Conservation (phyloP, 768 basidiomycete genomes). For the Auricularia auricula-judae region DNA sequence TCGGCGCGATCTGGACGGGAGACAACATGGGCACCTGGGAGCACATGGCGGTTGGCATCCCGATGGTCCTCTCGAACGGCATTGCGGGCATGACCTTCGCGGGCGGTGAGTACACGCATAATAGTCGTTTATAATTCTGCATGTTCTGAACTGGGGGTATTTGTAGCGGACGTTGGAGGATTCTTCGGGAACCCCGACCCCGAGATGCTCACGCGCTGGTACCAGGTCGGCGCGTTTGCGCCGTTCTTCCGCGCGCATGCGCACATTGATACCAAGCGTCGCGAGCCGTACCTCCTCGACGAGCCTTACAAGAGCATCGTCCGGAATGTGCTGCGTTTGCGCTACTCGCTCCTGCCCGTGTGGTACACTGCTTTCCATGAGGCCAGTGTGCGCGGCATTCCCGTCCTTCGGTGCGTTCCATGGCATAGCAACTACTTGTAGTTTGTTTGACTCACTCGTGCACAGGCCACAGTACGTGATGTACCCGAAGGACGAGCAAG, state of each 20-base stretch:
- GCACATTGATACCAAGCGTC: slow-evolving; percentile 93
- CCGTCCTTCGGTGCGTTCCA: slow-evolving; percentile 63
- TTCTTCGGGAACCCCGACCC: slow-evolving; percentile 96
- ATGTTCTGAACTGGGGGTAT: not conserved
- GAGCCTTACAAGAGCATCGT: slow-evolving; percentile 82
- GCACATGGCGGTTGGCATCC: slow-evolving; percentile 86
- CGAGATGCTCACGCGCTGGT: slow-evolving; percentile 96
- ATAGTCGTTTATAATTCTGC: not conserved
- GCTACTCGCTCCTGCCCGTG: slow-evolving; percentile 80
- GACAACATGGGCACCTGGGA: slow-evolving; percentile 98
- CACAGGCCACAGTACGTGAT: slow-evolving; percentile 87
- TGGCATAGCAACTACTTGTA: not conserved
- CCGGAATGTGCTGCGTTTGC: slow-evolving; percentile 62
- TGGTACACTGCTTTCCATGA: slow-evolving; percentile 99
- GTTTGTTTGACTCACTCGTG: not conserved
- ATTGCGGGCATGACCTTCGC: slow-evolving; percentile 86
- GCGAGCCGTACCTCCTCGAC: slow-evolving; percentile 88
- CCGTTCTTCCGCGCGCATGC: slow-evolving; percentile 99
- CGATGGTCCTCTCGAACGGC: slow-evolving; percentile 84
- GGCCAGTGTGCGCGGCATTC: slow-evolving; percentile 67
- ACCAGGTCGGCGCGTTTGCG: slow-evolving; percentile 87
- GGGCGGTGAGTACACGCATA: slow-evolving; percentile 53
- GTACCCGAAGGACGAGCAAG: slow-evolving; percentile 80
- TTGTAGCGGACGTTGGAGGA: slow-evolving; percentile 91
- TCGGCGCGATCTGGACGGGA: slow-evolving; percentile 98